Percentiles rank a stretch among this genome's conserved stretches.
These are phyloP conservation scores for Daldinia sp. DNA, from an alignment of 2,329 filamentous ascomycete genomes.

Conservation along the genomic window DNA sequence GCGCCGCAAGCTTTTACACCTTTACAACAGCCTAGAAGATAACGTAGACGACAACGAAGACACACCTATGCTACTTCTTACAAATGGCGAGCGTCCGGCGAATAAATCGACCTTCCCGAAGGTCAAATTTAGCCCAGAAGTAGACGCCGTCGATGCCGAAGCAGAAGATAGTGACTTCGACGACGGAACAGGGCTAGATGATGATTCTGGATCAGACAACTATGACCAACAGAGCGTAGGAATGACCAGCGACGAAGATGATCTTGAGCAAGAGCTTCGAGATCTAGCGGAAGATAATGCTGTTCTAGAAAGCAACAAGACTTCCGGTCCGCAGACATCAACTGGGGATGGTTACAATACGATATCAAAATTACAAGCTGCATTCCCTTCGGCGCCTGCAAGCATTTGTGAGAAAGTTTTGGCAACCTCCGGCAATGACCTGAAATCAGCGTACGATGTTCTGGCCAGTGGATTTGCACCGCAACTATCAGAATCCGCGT, in stretches of 20 bases:
- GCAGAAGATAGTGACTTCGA: slow-evolving; percentile 50
- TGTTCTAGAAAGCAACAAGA: slow-evolving; percentile 25
- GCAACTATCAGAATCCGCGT: slow-evolving; percentile 45
- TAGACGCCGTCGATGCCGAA: slow-evolving; percentile 55
- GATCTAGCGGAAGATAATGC: slow-evolving; percentile 53
- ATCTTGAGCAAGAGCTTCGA: slow-evolving; percentile 59
- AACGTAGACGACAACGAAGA: slow-evolving; percentile 51
- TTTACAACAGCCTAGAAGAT: slow-evolving; percentile 51
- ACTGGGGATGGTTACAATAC: slow-evolving; percentile 51
- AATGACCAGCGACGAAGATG: slow-evolving; percentile 50
- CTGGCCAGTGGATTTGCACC: slow-evolving; percentile 52
- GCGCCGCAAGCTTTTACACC: slow-evolving; percentile 65
- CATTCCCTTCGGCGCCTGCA: slow-evolving; percentile 58
- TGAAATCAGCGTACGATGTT: slow-evolving; percentile 55
- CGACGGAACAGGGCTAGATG: slow-evolving; percentile 21
- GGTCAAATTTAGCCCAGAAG: slow-evolving; percentile 46
- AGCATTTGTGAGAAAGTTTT: slow-evolving; percentile 55
- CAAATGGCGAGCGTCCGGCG: slow-evolving; percentile 47
- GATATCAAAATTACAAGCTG: slow-evolving; percentile 54
- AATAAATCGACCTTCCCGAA: slow-evolving; percentile 41
- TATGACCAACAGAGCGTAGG: slow-evolving; percentile 15
- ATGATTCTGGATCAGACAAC: slow-evolving; percentile 20
- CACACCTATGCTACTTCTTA: slow-evolving; percentile 51
- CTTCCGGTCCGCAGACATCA: slow-evolving; percentile 15
- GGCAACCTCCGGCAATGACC: slow-evolving; percentile 51